A percentile compares a stretch with the other conserved stretches of the same genome.
phyloP scores from a whole-genome alignment of 179 eudicot genomes.

The Spergularia azorica region DNA sequence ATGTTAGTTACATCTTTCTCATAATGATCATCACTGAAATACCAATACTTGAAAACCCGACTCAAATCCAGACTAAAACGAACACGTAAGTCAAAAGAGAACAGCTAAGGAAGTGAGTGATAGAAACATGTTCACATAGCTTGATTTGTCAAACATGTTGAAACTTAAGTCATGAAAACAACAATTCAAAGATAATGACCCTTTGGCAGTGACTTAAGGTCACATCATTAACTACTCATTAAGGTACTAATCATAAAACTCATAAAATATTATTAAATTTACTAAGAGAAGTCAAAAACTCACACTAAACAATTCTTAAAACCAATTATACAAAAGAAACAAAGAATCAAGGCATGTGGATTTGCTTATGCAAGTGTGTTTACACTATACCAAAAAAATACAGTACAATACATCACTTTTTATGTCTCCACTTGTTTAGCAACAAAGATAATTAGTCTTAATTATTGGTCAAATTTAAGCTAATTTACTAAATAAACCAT shows the following conservation, averaged over 20 bases:
- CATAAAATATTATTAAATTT: too few species aligned
- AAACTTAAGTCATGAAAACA: background rate
- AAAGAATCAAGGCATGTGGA: background rate
- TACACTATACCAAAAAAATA: background rate
- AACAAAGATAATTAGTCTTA: slow-evolving; percentile 5
- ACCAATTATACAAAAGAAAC: background rate
- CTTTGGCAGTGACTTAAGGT: slow-evolving; percentile 3
- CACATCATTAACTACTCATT: background rate
- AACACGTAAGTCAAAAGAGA: background rate
- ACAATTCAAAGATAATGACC: slow-evolving; percentile 24
- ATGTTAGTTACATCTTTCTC: background rate
- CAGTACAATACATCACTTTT: background rate
- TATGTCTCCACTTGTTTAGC: too few species aligned
- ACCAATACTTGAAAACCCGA: too few species aligned
- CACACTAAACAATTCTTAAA: background rate
- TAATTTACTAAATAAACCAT: background rate
- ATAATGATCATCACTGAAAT: background rate
- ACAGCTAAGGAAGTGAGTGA: background rate
- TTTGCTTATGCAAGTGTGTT: background rate
- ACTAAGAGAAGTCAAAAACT: background rate
- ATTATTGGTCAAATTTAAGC: slow-evolving; percentile 15
- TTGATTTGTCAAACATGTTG: background rate
- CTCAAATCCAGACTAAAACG: too few species aligned
- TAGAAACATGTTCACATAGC: background rate
- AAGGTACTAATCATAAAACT: background rate